A percentile compares a stretch with the other conserved stretches of the same genome.
Evolutionary conservation across 2,329 filamentous ascomycete species (phyloP).

Genomic region (Apiospora saccharicola): DNA sequence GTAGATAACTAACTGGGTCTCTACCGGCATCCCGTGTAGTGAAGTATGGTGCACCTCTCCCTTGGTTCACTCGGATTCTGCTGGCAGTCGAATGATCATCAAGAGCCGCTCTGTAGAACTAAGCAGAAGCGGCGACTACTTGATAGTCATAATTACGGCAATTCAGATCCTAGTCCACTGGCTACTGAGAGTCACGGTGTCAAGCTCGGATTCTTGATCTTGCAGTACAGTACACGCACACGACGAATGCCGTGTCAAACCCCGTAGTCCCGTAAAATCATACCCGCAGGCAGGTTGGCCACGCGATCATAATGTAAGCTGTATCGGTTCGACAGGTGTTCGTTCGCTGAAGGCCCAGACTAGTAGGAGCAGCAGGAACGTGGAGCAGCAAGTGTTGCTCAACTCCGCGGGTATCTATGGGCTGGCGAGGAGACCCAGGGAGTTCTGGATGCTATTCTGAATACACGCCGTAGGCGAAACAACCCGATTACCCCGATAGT

Average conservation of each 20-base stretch:
- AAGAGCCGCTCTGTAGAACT: too few species aligned
- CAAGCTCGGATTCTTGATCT: neutral
- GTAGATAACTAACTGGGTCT: neutral
- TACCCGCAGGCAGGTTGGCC: neutral
- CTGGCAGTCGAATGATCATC: neutral
- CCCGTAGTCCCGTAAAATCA: neutral
- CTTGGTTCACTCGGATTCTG: neutral
- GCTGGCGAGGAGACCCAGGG: neutral
- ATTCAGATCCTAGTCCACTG: neutral
- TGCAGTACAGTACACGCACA: neutral
- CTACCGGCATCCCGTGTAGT: neutral
- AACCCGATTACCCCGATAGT: neutral
- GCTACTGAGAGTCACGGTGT: neutral
- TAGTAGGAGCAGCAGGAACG: too few species aligned
- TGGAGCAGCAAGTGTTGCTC: neutral
- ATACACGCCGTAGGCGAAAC: neutral
- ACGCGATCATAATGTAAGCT: slow-evolving; percentile 1
- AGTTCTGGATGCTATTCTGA: neutral
- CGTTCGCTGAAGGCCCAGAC: too few species aligned
- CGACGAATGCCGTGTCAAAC: neutral
- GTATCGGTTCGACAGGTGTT: neutral
- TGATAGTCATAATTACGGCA: neutral
- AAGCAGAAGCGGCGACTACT: neutral
- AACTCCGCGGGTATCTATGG: neutral
- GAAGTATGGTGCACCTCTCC: neutral